Percentiles rank a stretch among this genome's conserved stretches.
Evolutionary conservation across 345 rosid genomes (phyloP).

Genomic region (Camelina neglecta): DNA sequence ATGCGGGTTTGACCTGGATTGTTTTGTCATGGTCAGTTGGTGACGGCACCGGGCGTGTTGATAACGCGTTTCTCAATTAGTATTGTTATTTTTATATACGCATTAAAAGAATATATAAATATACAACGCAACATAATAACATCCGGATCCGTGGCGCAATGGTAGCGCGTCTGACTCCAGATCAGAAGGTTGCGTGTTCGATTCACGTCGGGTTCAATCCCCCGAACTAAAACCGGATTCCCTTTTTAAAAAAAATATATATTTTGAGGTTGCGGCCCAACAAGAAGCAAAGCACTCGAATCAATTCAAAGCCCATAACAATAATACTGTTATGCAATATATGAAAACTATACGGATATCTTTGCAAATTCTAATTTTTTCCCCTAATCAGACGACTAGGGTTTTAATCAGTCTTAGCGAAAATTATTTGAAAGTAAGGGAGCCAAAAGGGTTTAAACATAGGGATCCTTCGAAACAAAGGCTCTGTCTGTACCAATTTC

Average conservation of each 20-base stretch:
- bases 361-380: background rate
- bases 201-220: slow-evolving; percentile 78
- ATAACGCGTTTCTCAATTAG: too few species aligned
- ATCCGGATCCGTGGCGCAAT: slow-evolving; percentile 89
- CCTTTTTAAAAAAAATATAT: too few species aligned
- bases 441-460: slow-evolving; percentile 42
- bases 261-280: background rate
- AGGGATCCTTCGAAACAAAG: background rate
- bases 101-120: background rate
- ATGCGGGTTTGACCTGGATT: too few species aligned
- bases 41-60: too few species aligned
- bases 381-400: slow-evolving; percentile 17
- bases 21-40: too few species aligned
- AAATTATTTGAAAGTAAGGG: slow-evolving; percentile 16
- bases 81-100: too few species aligned
- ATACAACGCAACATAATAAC: fast-evolving
- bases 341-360: background rate
- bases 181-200: slow-evolving; percentile 99
- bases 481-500: slow-evolving; percentile 5
- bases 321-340: slow-evolving; percentile 24
- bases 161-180: slow-evolving; percentile 99
- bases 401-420: slow-evolving; percentile 30
- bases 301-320: slow-evolving; percentile 10
- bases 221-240: slow-evolving; percentile 7
- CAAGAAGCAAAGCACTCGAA: background rate